These are phyloP conservation scores for Arbutus unedo DNA, from an alignment of 148 eudicot species.

Conservation along the genomic window DNA sequence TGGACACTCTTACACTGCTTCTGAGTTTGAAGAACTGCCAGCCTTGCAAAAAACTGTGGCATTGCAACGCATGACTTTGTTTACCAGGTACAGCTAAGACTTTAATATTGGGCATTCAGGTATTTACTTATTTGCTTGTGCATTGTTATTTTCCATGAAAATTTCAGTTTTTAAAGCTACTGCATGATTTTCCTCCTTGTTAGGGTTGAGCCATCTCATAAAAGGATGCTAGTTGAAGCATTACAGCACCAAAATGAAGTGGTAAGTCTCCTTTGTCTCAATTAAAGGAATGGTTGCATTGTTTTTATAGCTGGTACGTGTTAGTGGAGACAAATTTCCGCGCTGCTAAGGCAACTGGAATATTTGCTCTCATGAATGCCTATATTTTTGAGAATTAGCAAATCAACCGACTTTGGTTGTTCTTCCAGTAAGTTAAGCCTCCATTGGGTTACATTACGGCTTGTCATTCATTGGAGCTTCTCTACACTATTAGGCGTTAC, in stretches of 20 bases:
- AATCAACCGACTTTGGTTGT: neutral
- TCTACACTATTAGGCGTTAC: neutral
- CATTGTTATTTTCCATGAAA: slow-evolving; percentile 6
- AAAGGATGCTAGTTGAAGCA: slow-evolving; percentile 97
- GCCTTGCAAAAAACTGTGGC: slow-evolving; percentile 85
- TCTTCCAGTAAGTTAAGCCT: neutral
- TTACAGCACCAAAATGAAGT: slow-evolving; percentile 97
- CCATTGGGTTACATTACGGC: too few relatives aligned
- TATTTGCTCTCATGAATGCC: neutral
- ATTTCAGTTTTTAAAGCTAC: neutral
- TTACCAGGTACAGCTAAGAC: slow-evolving; percentile 54
- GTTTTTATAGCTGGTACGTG: neutral
- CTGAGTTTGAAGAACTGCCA: slow-evolving; percentile 96
- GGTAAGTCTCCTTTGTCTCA: slow-evolving; percentile 40
- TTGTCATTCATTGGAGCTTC: slow-evolving; percentile 5
- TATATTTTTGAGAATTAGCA: neutral
- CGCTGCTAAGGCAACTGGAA: neutral
- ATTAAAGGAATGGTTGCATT: slow-evolving; percentile 7
- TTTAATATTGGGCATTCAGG: neutral
- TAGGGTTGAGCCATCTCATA: slow-evolving; percentile 99
- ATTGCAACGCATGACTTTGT: slow-evolving; percentile 84
- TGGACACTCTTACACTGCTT: slow-evolving; percentile 87
- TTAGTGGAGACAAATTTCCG: neutral
- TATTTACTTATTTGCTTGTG: neutral
- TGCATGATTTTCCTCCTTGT: slow-evolving; percentile 8